These are phyloP conservation scores for Hortaea werneckii DNA, from an alignment of 2,329 filamentous ascomycete genomes.

Conservation along the genomic window DNA sequence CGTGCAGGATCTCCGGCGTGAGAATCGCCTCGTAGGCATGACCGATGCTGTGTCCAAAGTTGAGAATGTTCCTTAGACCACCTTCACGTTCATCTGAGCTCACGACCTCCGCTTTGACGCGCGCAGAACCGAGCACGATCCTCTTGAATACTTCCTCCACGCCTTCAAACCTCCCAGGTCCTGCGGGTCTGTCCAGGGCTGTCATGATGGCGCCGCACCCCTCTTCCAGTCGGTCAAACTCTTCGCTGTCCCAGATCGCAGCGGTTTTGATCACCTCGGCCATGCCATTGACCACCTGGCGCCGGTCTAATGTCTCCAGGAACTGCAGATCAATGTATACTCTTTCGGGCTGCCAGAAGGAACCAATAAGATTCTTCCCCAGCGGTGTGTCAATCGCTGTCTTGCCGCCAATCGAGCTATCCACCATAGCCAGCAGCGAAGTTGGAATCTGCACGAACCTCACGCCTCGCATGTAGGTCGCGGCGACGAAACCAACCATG, in stretches of 20 bases:
- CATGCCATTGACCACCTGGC: conserved; percentile 98
- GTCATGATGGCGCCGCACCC: conserved; percentile 68
- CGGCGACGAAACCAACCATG: conserved; percentile 93
- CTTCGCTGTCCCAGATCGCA: conserved; percentile 83
- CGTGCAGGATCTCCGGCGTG: conserved; percentile 89
- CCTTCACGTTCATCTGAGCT: conserved; percentile 91
- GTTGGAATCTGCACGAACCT: conserved; percentile 95
- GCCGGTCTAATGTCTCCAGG: conserved; percentile 75
- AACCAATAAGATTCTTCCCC: conserved; percentile 90
- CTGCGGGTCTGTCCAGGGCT: conserved; percentile 53
- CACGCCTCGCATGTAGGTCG: conserved; percentile 96
- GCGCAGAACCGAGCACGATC: conserved; percentile 79
- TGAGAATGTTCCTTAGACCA: conserved; percentile 84
- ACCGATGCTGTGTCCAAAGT: conserved; percentile 96
- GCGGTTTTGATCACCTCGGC: conserved; percentile 81
- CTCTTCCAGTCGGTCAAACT: conserved; percentile 75
- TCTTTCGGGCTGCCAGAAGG: conserved; percentile 90
- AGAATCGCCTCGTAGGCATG: conserved; percentile 94
- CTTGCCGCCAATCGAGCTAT: conserved; percentile 96
- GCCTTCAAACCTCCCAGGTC: conserved; percentile 52
- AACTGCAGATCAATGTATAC: conserved; percentile 94
- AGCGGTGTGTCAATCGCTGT: conserved; percentile 94
- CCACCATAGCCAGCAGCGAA: conserved; percentile 90
- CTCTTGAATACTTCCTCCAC: conserved; percentile 47
- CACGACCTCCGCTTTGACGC: conserved; percentile 88